Base-by-base conservation (phyloP, 2,329 filamentous ascomycete genomes). In the Rhexocercosporidium sp. region DNA sequence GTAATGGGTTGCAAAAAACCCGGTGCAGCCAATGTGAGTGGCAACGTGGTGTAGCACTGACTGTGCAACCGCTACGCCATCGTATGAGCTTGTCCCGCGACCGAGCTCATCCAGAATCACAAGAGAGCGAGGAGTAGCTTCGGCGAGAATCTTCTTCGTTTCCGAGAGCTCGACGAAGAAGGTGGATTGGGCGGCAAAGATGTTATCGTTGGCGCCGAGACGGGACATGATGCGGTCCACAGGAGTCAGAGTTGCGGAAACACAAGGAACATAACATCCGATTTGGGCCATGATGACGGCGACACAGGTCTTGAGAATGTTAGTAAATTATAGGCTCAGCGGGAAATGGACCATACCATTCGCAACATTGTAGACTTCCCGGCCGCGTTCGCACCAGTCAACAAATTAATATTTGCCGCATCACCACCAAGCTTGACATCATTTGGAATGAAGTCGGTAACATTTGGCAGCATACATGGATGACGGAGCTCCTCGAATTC, bases 141-240 rank as follows among this genome's bases (percentile, higher is more conserved):
- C 96, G 0, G 93, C 89, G 0, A 99, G 85, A 60, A 99, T 99
- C 84, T 98, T 98, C 83, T 98, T 97, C 0, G 96, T 99, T 79
- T 99, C 96, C 0, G 94, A 94, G 1, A 99, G 83, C 80, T 99
- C 96, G 31, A 99, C 95, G 76, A 99, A 98, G 84, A 99, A 99
- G 2, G 96, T 99, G 16, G 93, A 97, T 79, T 99, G 96, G 0
- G 95, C 93, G 1, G 95, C 96, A 77, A 99, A 98, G 74, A 99
- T 99, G 79, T 98, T 98, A 87, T 99, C 96, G 76, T 98, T 97
- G 57, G 96, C 96, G 11, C 96, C 96, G 0, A 99, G 88, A 54
- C 96, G 93, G 11, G 95, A 98, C 96, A 99, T 99, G 83, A 99
- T 98, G 64, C 96, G 92, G 78, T 99, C 96, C 3, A 97, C 89